Evolutionary conservation across 352 stramenopile species (phyloP), one percentile per base, ranked within the genome.

Genomic region (Phytopythium vexans): DNA sequence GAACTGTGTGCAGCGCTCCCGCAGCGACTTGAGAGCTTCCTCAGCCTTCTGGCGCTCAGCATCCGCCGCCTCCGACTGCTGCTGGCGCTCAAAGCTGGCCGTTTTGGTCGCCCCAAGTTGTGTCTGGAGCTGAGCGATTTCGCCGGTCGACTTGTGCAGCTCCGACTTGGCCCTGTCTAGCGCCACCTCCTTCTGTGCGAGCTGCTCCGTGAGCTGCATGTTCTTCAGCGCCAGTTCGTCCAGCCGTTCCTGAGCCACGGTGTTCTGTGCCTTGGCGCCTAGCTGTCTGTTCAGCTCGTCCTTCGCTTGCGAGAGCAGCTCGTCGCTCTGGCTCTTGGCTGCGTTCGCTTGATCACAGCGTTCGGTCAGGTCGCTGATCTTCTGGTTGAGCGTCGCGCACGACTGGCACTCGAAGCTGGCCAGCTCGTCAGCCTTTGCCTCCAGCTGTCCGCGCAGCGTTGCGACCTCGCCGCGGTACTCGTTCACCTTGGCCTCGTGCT

Each of bases 311-410:
- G 74, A 72, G 14, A 88, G 68, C 42, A 86, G 77, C 14, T 65
- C 69, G 46, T 86, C 74, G 44, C 74, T 86, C 10, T 74, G 72
- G 41, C 66, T 79, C 49, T 70, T 55, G 8, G 72, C 77, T 32
- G 80, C 73, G 43, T 86, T 86, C 3, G 83, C 74, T 40, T 80
- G 85, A 37, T 88, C 74, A 35, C 85, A 88, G 12, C 85, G 36
- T 27, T 67, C 35, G 3, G 66, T 44, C 47, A 89, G 80, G 41
- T 88, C 76, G 0, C 53, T 50, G 3, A 89, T 44, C 43, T 89
- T 76, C 2, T 54, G 54, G 35, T 78, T 65, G n/a, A 87, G 51
- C 27, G 72, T 63, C 0, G 58, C 54, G 38, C 73, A 84, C 46
- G 77, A 72, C 10, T 14, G 48, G 37, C 78, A 87, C 10, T 56